phyloP scores from a whole-genome alignment of 1,284 basidiomycete genomes.

The Waitea zeae region DNA sequence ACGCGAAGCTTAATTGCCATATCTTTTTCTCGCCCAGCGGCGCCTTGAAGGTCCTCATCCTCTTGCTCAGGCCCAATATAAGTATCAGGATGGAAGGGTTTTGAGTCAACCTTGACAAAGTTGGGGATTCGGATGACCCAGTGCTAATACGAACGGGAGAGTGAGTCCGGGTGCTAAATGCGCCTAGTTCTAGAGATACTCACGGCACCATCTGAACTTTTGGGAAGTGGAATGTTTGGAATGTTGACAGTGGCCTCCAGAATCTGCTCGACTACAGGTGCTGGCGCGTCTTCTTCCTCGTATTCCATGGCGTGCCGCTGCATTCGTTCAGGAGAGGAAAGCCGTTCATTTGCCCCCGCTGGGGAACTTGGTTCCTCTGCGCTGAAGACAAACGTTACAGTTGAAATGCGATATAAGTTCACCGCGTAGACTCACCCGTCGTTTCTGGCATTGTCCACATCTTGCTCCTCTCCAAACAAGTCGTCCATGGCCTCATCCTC shows the following conservation, averaged over 20 bases:
- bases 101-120: conserved; percentile 67
- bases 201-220: conserved; percentile 55
- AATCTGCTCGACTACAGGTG: conserved; percentile 31
- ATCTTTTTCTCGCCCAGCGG: conserved; percentile 47
- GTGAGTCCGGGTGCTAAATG: conserved; percentile 2
- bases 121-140: conserved; percentile 77
- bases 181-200: conserved; percentile 12
- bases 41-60: conserved; percentile 29
- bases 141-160: conserved; percentile 23
- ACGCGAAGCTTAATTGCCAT: conserved; percentile 75
- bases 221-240: conserved; percentile 62
- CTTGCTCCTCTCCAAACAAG: conserved; percentile 60
- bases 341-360: conserved; percentile 31
- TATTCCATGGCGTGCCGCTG: conserved; percentile 62
- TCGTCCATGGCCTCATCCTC: conserved; percentile 56
- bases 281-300: conserved; percentile 65
- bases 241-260: conserved; percentile 59
- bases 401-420: conserved; percentile 6
- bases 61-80: conserved; percentile 71
- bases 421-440: conserved; percentile 18
- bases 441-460: conserved; percentile 22
- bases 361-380: too few species aligned
- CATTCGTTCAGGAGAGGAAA: conserved; percentile 53
- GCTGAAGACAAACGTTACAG: conserved; percentile 5
- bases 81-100: conserved; percentile 67